Base-by-base conservation (phyloP, 805 yeast species). In the Yamadazyma sp. region DNA sequence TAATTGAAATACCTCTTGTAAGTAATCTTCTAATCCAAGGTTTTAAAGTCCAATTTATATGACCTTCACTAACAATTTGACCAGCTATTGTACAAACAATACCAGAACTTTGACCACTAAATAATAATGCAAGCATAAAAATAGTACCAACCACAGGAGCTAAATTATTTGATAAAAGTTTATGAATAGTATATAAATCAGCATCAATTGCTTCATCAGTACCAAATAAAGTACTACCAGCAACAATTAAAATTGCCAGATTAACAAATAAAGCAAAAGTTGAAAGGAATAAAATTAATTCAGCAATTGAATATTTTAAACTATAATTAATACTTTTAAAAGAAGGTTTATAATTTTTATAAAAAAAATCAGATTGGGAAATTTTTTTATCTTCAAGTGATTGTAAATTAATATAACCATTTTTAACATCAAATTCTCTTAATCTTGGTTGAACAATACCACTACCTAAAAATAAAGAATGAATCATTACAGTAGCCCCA, bases 81-180 rank as follows among this genome's bases (percentile, higher is more conserved):
- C 96, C 96, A 0, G 95, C 86, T 63, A 89, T 82, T 0, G 97
- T 89, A 56, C 96, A 88, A 2, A 88, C 89, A 27, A 89, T 78
- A 31, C 96, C 95, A 0, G 96, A 96, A 30, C 89, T 82, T 51
- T 85, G 88, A 5, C 96, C 96, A 39, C 93, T 82, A 39, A 85
- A 75, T 25, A 89, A 64, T 48, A 89, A 67, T 0, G 96, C 96
- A 35, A 86, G 56, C 73, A 87, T 87, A 61, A 89, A 89, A 0
- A 87, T 59, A 1, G 86, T 78, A 18, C 96, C 97, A 0, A 87
- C 94, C 7, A 76, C 78, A 2, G 82, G 78, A 0, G 95, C 82
- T 25, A 89, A 65, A 33, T 70, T 75, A 13, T 56, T 39, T 4
- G 79, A 65, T 19, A 89, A 67, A 48, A 88, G 61, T 14, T 70